Conservation (phyloP, 805 yeast genomes). For the Cyberlindnera mrakii region DNA sequence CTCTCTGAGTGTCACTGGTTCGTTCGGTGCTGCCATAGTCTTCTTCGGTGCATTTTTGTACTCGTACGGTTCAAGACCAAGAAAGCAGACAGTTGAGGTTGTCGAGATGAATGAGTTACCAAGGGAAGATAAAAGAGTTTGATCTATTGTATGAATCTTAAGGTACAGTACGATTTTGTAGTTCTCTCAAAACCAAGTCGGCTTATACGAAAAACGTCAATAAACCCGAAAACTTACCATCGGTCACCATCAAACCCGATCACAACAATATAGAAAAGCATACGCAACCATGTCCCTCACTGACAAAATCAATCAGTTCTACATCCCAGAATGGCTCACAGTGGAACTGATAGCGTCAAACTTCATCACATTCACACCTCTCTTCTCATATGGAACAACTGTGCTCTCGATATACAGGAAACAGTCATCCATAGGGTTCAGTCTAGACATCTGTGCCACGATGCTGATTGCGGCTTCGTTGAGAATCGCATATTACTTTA, state of each 20-base stretch:
- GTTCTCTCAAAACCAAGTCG: too few relatives aligned
- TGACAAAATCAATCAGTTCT: conserved; percentile 37
- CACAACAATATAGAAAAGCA: too few relatives aligned
- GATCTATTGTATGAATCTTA: too few relatives aligned
- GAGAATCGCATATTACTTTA: conserved; percentile 69
- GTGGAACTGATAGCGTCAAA: conserved; percentile 55
- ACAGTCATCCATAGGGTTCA: conserved; percentile 71
- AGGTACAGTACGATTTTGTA: too few relatives aligned
- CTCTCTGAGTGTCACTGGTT: conserved; percentile 30
- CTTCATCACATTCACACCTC: conserved; percentile 73
- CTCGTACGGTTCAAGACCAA: conserved; percentile 22
- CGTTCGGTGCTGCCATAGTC: conserved; percentile 45
- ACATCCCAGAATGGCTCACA: conserved; percentile 44
- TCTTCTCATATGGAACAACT: conserved; percentile 83
- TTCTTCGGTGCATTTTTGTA: conserved; percentile 52
- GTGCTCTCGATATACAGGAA: conserved; percentile 58
- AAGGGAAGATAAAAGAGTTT: not conserved
- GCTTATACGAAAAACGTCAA: too few relatives aligned
- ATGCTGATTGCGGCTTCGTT: conserved; percentile 75
- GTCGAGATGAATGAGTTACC: not conserved
- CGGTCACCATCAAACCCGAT: too few relatives aligned
- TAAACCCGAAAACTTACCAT: too few relatives aligned
- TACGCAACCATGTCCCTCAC: not conserved
- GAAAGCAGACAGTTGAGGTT: not conserved
- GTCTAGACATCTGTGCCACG: conserved; percentile 89